Conservation (phyloP, 768 basidiomycete species). For the Tylopilus rubrobrunneus region DNA sequence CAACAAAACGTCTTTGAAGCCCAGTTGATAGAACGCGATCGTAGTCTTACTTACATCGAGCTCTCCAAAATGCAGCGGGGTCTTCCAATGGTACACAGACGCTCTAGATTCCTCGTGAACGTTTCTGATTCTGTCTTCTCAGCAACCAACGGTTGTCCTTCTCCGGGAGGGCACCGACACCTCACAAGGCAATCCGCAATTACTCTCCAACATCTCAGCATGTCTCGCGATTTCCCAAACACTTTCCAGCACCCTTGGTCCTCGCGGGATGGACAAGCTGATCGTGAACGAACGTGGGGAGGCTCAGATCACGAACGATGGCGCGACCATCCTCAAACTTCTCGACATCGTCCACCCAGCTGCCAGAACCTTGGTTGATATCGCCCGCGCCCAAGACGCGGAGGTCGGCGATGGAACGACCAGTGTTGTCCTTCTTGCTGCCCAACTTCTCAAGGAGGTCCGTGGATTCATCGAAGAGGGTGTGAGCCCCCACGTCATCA, state of each 20-base stretch:
- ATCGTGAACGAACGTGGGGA: constrained; percentile 93
- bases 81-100: constrained; percentile 64
- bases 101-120: neutral
- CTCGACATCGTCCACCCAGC: constrained; percentile 98
- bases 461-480: constrained; percentile 92
- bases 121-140: constrained; percentile 17
- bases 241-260: constrained; percentile 92
- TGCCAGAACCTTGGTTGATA: constrained; percentile 96
- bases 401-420: constrained; percentile 99
- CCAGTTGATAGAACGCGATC: constrained; percentile 5
- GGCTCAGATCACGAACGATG: constrained; percentile 99
- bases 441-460: constrained; percentile 92
- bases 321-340: constrained; percentile 95
- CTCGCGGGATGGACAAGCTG: constrained; percentile 98
- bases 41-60: constrained; percentile 6
- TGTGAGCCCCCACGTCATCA: constrained; percentile 95
- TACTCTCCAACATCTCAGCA: constrained; percentile 94
- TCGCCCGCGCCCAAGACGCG: constrained; percentile 96
- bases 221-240: constrained; percentile 93
- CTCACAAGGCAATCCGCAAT: constrained; percentile 88
- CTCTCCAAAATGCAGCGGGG: constrained; percentile 73
- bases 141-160: constrained; percentile 98
- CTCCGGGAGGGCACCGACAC: constrained; percentile 95
- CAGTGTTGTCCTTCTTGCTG: constrained; percentile 90
- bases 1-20: constrained; percentile 7